These are phyloP conservation scores for Beauveria sp. DNA, from an alignment of 2,329 filamentous ascomycete genomes.

Conservation along the genomic window DNA sequence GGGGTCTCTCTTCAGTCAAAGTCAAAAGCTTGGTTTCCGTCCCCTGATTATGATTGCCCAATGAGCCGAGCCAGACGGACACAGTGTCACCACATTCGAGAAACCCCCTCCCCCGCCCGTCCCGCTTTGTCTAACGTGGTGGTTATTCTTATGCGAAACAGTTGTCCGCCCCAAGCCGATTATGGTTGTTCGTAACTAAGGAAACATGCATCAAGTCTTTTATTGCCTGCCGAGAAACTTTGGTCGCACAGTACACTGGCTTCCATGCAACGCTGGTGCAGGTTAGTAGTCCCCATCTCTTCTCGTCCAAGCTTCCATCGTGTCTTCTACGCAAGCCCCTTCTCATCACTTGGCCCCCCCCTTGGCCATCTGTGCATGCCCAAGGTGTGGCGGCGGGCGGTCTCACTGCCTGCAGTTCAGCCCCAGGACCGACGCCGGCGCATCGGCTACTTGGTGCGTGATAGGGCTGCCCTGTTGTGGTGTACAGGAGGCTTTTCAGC, in stretches of 20 bases:
- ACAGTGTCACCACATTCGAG: not conserved
- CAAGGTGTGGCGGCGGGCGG: not conserved
- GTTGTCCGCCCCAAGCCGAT: not conserved
- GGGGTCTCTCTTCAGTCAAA: too few relatives aligned
- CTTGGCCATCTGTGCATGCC: not conserved
- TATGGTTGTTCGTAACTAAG: not conserved
- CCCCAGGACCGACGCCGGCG: slow-evolving; percentile 10
- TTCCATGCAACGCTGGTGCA: not conserved
- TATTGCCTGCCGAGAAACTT: not conserved
- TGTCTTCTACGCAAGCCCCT: not conserved
- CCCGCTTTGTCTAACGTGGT: not conserved
- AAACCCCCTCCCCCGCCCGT: not conserved
- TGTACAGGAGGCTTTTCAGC: too few relatives aligned
- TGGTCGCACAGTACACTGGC: not conserved
- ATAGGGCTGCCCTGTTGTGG: not conserved
- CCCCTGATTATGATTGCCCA: not conserved
- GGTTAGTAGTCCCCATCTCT: not conserved
- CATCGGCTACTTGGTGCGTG: not conserved
- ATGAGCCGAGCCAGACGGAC: too few relatives aligned
- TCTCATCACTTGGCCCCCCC: not conserved
- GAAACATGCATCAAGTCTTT: not conserved
- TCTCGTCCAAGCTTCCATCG: not conserved
- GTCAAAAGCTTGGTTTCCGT: not conserved
- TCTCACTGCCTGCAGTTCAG: slow-evolving; percentile 6
- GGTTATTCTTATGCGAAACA: not conserved